Evolutionary conservation across 202 grass and related monocot genomes (phyloP).

Genomic region (Dendrocalamus latiflorus): DNA sequence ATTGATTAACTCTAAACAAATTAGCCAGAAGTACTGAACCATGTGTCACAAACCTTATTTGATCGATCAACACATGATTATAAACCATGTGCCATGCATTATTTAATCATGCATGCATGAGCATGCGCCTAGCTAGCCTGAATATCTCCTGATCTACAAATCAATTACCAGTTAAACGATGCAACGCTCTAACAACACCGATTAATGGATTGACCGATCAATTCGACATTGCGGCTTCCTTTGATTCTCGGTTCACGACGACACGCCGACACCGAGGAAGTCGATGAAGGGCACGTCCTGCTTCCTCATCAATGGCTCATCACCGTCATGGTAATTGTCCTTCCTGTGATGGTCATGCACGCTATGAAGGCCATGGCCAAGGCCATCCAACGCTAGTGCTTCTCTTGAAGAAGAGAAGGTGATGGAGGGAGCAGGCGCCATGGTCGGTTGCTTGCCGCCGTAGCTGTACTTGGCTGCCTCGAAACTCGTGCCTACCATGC

Average conservation of each 20-base stretch:
- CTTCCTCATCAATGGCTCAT: conserved; percentile 12
- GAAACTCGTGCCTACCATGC: not conserved
- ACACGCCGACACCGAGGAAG: conserved; percentile 84
- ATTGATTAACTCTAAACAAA: not conserved
- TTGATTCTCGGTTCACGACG: not conserved
- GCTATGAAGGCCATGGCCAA: not conserved
- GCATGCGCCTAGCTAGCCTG: not conserved
- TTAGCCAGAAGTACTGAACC: not conserved
- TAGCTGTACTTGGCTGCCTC: conserved; percentile 21
- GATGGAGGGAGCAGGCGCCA: conserved; percentile 20
- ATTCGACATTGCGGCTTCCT: not conserved
- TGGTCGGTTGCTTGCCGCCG: not conserved
- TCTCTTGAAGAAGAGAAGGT: conserved; percentile 31
- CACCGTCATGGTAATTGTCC: not conserved
- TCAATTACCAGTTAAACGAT: conserved; percentile 11
- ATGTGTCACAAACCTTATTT: conserved; percentile 30
- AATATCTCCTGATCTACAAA: not conserved
- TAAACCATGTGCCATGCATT: not conserved
- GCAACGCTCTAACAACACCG: conserved; percentile 23
- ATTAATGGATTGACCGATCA: not conserved
- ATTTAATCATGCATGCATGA: conserved; percentile 5
- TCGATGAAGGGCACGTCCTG: conserved; percentile 66
- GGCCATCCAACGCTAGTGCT: conserved; percentile 6
- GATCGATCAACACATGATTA: conserved; percentile 13
- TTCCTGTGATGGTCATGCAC: conserved; percentile 8